Base-by-base conservation (phyloP, 257 asterid species). In the Plantago major region DNA sequence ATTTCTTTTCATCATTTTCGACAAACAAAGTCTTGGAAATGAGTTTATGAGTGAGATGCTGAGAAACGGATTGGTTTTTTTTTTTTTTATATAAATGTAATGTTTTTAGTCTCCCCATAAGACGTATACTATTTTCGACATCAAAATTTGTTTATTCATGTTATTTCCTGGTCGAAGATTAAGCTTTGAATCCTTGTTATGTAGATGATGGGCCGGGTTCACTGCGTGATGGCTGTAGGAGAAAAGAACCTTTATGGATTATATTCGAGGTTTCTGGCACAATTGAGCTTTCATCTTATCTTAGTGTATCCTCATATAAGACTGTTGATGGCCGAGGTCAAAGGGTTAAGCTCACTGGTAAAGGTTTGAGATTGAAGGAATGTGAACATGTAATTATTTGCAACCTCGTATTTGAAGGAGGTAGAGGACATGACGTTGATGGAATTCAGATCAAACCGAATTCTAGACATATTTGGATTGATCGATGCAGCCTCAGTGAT, bases 181-280 rank as follows among this genome's bases (percentile, higher is more conserved):
- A n/a, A n/a, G n/a, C n/a, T n/a, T n/a, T n/a, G n/a, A n/a, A n/a
- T n/a, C n/a, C n/a, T n/a, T n/a, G n/a, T n/a, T n/a, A n/a, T 46
- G 49, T 22, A 91, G 98, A 91, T 58, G 98, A 91, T n/a, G 98
- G 98, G 17, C 97, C 98, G 11, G 98, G 97, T 59, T 86, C 98
- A 14, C 89, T 91, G 16, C 93, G 97, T 2, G 77, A 69, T 16
- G 98, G 89, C 11, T 91, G 98, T 52, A 94, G 97, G 11, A 54
- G 62, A 53, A 75, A 79, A 67, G 97, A 88, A 58, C 90, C 98
- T 46, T 49, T 88, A 3, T 88, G 98, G 98, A 86, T 91, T 26
- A 53, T 82, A 51, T 91, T 91, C 62, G 81, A 84, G 22, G 80
- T 88, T 63, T 91, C 98, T 0, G 98, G 98, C 68, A 82, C 85